Conservation (phyloP, 768 basidiomycete genomes). For the Pleurotus giganteus region DNA sequence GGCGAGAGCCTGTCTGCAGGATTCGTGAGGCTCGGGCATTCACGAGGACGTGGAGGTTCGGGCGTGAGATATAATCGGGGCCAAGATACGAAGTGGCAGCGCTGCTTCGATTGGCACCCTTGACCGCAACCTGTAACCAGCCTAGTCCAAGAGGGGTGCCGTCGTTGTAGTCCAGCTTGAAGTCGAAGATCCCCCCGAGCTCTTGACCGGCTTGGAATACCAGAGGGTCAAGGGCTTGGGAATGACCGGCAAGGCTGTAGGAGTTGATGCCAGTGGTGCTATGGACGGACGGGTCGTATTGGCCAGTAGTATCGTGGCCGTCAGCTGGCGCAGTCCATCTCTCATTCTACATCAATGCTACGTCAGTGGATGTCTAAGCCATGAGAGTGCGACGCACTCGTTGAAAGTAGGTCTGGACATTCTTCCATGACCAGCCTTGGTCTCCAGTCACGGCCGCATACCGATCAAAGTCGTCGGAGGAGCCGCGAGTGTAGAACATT, state of each 20-base stretch:
- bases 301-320: too few relatives aligned
- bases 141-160: too few relatives aligned
- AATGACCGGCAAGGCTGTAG: too few relatives aligned
- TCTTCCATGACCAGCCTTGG: slow-evolving; percentile 28
- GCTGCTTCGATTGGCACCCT: slow-evolving; percentile 26
- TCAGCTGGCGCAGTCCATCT: slow-evolving; percentile 14
- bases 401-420: slow-evolving; percentile 20
- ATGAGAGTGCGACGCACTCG: slow-evolving; percentile 15
- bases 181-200: too few relatives aligned
- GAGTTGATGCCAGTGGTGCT: too few relatives aligned
- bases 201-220: too few relatives aligned
- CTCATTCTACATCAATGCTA: slow-evolving; percentile 23
- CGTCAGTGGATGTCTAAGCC: neutral
- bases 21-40: slow-evolving; percentile 28
- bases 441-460: slow-evolving; percentile 22
- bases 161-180: too few relatives aligned
- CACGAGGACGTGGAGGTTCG: slow-evolving; percentile 29
- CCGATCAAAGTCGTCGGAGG: too few relatives aligned
- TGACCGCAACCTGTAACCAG: slow-evolving; percentile 23
- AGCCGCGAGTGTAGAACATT: slow-evolving; percentile 24
- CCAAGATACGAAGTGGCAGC: slow-evolving; percentile 29
- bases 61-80: slow-evolving; percentile 17
- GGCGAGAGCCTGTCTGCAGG: slow-evolving; percentile 13
- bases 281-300: too few relatives aligned
- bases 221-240: too few relatives aligned